Conservation (phyloP, 352 stramenopile species). For the Globisporangium sylvaticum region DNA sequence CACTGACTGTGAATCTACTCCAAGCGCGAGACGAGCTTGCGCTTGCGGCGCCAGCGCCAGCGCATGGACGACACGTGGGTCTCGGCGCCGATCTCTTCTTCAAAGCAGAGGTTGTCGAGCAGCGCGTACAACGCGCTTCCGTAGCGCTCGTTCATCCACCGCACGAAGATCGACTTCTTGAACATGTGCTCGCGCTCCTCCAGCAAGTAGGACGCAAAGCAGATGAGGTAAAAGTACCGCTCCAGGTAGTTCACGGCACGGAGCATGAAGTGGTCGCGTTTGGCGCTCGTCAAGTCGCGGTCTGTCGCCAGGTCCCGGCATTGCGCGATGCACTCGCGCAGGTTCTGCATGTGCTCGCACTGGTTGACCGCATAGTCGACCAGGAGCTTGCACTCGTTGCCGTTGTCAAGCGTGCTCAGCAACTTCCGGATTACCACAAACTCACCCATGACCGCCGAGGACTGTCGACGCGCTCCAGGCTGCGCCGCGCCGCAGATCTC, state of each 20-base stretch:
- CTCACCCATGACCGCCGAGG: constrained; percentile 43
- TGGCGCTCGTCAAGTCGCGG: constrained; percentile 51
- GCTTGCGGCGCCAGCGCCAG: constrained; percentile 85
- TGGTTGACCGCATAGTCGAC: constrained; percentile 75
- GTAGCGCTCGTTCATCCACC: constrained; percentile 84
- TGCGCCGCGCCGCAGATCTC: constrained; percentile 14
- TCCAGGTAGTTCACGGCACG: constrained; percentile 87
- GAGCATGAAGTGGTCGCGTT: constrained; percentile 82
- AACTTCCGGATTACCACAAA: constrained; percentile 78
- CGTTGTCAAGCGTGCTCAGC: constrained; percentile 66
- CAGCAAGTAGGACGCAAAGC: constrained; percentile 83
- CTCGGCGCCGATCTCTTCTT: constrained; percentile 73
- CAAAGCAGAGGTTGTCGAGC: constrained; percentile 84
- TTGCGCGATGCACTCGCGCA: constrained; percentile 80
- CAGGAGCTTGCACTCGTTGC: constrained; percentile 50
- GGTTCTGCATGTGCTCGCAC: constrained; percentile 83
- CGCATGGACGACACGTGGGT: constrained; percentile 82
- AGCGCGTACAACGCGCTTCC: constrained; percentile 80
- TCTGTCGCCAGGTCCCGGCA: constrained; percentile 76
- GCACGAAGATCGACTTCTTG: constrained; percentile 57
- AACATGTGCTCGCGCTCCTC: constrained; percentile 62
- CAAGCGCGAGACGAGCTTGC: constrained; percentile 78
- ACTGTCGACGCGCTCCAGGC: constrained; percentile 38
- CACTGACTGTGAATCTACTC: constrained; percentile 36
- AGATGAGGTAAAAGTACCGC: constrained; percentile 88